Base-by-base conservation (phyloP, 768 basidiomycete species). In the Ramaria sp. region DNA sequence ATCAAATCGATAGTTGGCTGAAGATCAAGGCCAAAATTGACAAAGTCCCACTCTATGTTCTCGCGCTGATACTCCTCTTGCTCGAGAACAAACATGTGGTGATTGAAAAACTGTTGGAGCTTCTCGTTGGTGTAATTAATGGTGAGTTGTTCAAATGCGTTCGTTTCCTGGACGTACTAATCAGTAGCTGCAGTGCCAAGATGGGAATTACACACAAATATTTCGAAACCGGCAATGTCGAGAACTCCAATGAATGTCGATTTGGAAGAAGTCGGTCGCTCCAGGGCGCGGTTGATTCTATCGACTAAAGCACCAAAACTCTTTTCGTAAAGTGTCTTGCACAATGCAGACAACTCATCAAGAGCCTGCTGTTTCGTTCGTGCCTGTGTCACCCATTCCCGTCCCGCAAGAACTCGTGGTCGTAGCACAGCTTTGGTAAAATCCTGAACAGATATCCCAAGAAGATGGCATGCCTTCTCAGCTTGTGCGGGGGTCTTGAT, bases 111-210 rank as follows among this genome's bases (percentile, higher is more conserved):
- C 69, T 97, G 95, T 68, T 97, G 95, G 9, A 98, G 79, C 66
- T 89, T 95, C 78, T 99, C 96, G 74, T 99, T 99, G 45, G 95
- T 98, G 65, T 90, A 95, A 67, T 99, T 99, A 80, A 99, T 99
- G 64, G 95, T 80, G 27, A 99, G 80, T 69, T 99, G 96, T 65
- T 99, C 96, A 69, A 97, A 99, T 9, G 87, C 87, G 68, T 97
- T 97, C 64, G 86, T 76, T 54, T 89, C 88, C 72, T 91, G 90
- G 60, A 48, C 27, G 5, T 9, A 38, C 12, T 13, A 7, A 22
- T 37, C 19, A 30, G 37, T 17, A 15, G n/a, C 6, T 24, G 1
- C 48, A 6, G 48, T 20, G 9, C 10, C 22, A 20, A 24, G 47
- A 47, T 19, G 12, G 31, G 33, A 7, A 39, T 17, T 19, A 61